A percentile compares a stretch with the other conserved stretches of the same genome.
Conservation (phyloP, 305 asterid species). For the Stenogyne calaminthoides region DNA sequence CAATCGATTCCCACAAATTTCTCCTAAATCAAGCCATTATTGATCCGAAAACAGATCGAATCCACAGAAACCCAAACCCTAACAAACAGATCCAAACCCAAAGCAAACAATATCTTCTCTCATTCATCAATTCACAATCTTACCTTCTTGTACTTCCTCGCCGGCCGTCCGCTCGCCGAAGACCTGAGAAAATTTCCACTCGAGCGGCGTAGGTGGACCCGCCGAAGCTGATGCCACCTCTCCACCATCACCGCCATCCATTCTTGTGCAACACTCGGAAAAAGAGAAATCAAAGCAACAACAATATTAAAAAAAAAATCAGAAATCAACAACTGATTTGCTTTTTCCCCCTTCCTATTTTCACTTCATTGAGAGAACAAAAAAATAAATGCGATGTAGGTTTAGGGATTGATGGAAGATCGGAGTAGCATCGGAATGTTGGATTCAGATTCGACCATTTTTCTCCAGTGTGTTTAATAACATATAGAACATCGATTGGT, state of each 20-base stretch:
- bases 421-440: conserved; percentile 63
- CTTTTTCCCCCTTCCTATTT: conserved; percentile 16
- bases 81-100: conserved; percentile 61
- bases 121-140: conserved; percentile 26
- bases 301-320: conserved; percentile 22
- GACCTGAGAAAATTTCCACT: conserved; percentile 99
- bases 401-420: conserved; percentile 49
- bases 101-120: conserved; percentile 19
- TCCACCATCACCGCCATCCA: conserved; percentile 82
- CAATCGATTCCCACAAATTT: conserved; percentile 30
- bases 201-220: conserved; percentile 86
- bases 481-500: conserved; percentile 39
- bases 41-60: conserved; percentile 46
- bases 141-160: conserved; percentile 99
- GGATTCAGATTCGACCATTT: conserved; percentile 80
- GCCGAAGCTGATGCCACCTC: conserved; percentile 74
- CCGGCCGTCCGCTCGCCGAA: conserved; percentile 99
- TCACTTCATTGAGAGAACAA: conserved; percentile 44
- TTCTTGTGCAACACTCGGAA: conserved; percentile 45
- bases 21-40: conserved; percentile 36
- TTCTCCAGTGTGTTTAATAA: conserved; percentile 38
- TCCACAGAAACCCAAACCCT: conserved; percentile 41
- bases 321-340: conserved; percentile 31
- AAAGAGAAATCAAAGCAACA: conserved; percentile 31
- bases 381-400: conserved; percentile 45